phyloP scores from a whole-genome alignment of 768 basidiomycete species.

The Zangia roseola region DNA sequence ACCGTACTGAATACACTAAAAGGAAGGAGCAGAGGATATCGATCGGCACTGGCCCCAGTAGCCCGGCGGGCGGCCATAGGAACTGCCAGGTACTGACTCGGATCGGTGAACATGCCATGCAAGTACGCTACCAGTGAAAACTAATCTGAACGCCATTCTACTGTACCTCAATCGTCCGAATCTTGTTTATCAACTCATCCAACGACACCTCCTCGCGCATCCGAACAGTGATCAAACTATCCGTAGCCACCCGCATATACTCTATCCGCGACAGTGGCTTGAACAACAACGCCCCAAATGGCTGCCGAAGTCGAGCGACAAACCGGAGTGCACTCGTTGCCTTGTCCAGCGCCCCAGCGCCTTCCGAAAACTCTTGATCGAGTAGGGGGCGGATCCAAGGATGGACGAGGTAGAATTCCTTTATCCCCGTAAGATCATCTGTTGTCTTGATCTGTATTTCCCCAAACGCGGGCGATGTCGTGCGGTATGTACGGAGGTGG shows the following conservation, averaged over 20 bases:
- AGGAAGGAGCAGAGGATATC: too few species aligned
- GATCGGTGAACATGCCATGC: too few species aligned
- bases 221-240: background rate
- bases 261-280: background rate
- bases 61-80: too few species aligned
- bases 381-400: background rate
- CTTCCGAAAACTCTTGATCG: background rate
- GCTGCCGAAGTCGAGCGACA: background rate
- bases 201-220: background rate
- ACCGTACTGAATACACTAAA: too few species aligned
- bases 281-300: background rate
- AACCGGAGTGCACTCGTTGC: background rate
- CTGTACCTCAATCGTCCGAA: too few species aligned
- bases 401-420: background rate
- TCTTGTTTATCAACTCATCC: background rate
- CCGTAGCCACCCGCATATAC: background rate
- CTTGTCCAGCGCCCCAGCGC: background rate
- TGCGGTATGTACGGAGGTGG: background rate
- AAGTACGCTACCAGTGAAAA: too few species aligned
- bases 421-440: background rate
- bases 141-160: too few species aligned
- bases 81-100: too few species aligned
- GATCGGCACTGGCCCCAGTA: too few species aligned
- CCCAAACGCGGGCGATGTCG: background rate
- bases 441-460: slow-evolving; percentile 1